Percentiles rank a stretch among this genome's conserved stretches.
Evolutionary conservation across 2,329 filamentous ascomycete genomes (phyloP).

Genomic region (Emmonsiellopsis sp.): DNA sequence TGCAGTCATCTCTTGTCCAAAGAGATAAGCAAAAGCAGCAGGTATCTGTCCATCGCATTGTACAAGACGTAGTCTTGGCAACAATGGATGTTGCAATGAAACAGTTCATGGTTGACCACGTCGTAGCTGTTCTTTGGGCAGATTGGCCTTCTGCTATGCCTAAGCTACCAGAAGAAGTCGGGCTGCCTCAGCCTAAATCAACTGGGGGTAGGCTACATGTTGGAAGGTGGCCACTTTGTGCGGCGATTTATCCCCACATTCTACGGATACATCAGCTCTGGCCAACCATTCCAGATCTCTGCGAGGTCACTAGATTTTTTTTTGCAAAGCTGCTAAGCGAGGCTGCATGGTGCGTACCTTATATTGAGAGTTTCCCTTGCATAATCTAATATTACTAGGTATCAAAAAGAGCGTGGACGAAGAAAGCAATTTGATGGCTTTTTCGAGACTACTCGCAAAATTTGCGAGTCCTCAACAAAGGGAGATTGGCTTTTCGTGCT

Average conservation of each 20-base stretch:
- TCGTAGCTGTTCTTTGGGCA: constrained; percentile 12
- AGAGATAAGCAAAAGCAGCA: constrained; percentile 14
- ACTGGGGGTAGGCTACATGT: constrained; percentile 12
- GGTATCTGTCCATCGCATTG: constrained; percentile 17
- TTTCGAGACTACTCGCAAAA: constrained; percentile 16
- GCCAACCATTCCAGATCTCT: constrained; percentile 6
- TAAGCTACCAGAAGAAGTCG: constrained; percentile 13
- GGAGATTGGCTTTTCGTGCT: constrained; percentile 14
- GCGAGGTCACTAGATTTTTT: constrained; percentile 11
- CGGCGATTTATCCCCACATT: constrained; percentile 19
- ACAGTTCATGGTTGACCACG: constrained; percentile 8
- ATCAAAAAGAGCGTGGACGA: constrained; percentile 17
- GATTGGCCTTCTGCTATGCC: constrained; percentile 16
- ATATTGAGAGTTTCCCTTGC: background rate
- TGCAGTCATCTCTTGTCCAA: constrained; percentile 19
- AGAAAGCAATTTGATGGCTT: constrained; percentile 17
- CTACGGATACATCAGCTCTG: constrained; percentile 16
- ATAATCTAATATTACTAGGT: constrained; percentile 15
- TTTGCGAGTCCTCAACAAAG: constrained; percentile 15
- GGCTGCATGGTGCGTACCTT: constrained; percentile 17
- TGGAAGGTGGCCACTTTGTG: constrained; percentile 16
- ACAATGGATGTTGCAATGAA: constrained; percentile 14
- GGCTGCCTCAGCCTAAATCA: constrained; percentile 12
- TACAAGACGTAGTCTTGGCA: constrained; percentile 19
- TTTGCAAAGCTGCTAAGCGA: constrained; percentile 18